Conservation (phyloP, 331 rosid species). For the Ulmus americana region DNA sequence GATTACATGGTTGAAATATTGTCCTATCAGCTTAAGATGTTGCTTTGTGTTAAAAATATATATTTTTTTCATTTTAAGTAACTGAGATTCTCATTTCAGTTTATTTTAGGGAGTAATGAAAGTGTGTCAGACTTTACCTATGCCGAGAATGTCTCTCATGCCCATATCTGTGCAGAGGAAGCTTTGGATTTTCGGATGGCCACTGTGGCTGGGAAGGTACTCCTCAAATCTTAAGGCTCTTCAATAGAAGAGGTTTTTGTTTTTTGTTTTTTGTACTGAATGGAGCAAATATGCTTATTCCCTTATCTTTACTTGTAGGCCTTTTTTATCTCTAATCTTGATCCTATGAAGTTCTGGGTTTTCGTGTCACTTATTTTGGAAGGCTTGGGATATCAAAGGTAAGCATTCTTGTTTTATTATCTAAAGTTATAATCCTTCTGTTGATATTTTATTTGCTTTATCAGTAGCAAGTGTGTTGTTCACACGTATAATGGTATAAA, state of each 20-base stretch:
- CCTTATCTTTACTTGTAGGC: slow-evolving; percentile 43
- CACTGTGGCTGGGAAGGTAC: slow-evolving; percentile 81
- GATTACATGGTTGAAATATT: slow-evolving; percentile 21
- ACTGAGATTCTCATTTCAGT: slow-evolving; percentile 71
- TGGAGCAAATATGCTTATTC: slow-evolving; percentile 21
- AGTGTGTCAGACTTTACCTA: slow-evolving; percentile 68
- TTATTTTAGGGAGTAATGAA: slow-evolving; percentile 74
- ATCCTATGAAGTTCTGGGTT: slow-evolving; percentile 67
- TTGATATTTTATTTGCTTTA: background rate
- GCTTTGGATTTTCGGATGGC: slow-evolving; percentile 60
- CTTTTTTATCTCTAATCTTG: slow-evolving; percentile 70
- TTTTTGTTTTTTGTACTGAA: slow-evolving; percentile 1
- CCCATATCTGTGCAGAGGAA: slow-evolving; percentile 79
- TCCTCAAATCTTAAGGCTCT: slow-evolving; percentile 13
- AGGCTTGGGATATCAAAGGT: slow-evolving; percentile 81
- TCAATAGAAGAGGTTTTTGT: background rate
- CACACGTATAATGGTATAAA: background rate
- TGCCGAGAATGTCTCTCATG: slow-evolving; percentile 76
- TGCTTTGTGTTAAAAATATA: slow-evolving; percentile 14
- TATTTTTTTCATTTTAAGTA: slow-evolving; percentile 32
- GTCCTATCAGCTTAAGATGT: slow-evolving; percentile 7
- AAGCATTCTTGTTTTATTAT: slow-evolving; percentile 21
- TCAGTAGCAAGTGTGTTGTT: background rate
- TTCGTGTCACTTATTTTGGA: slow-evolving; percentile 50
- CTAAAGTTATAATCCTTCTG: background rate